Evolutionary conservation across 2,329 filamentous ascomycete species (phyloP), one percentile per base, ranked within the genome.

Genomic region (Chalaropsis thielavioides): DNA sequence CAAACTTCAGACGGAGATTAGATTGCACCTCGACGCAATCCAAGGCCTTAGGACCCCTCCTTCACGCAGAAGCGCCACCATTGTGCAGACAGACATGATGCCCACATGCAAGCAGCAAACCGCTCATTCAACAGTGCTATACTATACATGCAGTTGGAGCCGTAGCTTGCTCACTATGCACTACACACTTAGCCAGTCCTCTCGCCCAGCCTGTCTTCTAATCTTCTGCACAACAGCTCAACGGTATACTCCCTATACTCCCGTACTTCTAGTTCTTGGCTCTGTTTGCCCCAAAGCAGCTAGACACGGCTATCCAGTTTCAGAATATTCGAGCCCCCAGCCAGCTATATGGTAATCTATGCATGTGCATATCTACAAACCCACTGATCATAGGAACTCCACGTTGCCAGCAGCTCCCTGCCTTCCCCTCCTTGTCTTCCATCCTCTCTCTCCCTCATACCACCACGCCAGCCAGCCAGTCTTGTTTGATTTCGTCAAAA

Each of bases 1-100:
- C 54, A 58, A 58, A 58, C 54, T 38, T 58, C 54, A n/a, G 54
- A 58, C 31, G 54, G 54, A 58, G 54, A 58, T 58, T 58, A 58
- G 54, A 58, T 58, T 35, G 17, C 19, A 38, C 54, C 27, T 38
- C 54, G 54, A 58, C 10, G 15, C 27, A 24, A 19, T 17, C 54
- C 54, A 58, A 38, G 31, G n/a, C 54, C 17, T n/a, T 13, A 58
- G 10, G 27, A 10, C 54, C 27, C 13, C 27, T 38, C 54, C 13
- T 27, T 58, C 54, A 6, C 54, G 27, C 54, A 38, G 13, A 27
- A 58, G n/a, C 54, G 54, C 54, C 54, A 58, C 54, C 15, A 31
- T 38, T 58, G 54, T 58, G 54, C 54, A 58, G 54, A 58, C 13
- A 58, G 13, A n/a, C 24, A 17, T n/a, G 10, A 19, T 31, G 24